Evolutionary conservation across 2,329 filamentous ascomycete species (phyloP).

Genomic region (Pseudogymnoascus sp.): DNA sequence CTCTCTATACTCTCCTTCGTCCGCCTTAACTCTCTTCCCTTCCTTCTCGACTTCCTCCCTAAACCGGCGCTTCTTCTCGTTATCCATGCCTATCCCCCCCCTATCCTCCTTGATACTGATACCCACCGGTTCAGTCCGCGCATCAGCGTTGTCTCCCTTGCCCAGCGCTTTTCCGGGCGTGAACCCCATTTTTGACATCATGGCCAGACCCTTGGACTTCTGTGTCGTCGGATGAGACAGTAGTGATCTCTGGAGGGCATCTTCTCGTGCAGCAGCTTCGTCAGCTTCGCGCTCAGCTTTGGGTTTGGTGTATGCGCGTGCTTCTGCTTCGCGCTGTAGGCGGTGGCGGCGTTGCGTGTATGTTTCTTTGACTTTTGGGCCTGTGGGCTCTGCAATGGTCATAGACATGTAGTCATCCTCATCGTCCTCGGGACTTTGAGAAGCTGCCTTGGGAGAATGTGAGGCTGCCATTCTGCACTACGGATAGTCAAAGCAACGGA

Average conservation of each 20-base stretch:
- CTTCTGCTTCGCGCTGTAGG: conserved; percentile 54
- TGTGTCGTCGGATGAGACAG: conserved; percentile 48
- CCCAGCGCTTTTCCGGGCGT: conserved; percentile 68
- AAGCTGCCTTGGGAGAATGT: neutral
- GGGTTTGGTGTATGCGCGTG: conserved; percentile 61
- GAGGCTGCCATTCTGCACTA: neutral
- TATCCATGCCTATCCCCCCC: conserved; percentile 76
- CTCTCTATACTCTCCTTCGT: conserved; percentile 67
- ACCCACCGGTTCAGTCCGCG: conserved; percentile 62
- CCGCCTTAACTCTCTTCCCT: conserved; percentile 53
- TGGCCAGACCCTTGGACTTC: conserved; percentile 79
- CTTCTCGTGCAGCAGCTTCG: conserved; percentile 64
- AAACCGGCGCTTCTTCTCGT: conserved; percentile 71
- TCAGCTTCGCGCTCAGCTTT: conserved; percentile 77
- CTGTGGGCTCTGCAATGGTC: conserved; percentile 64
- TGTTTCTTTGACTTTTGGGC: conserved; percentile 46
- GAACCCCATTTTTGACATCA: conserved; percentile 97
- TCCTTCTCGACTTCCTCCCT: conserved; percentile 53
- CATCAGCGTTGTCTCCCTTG: conserved; percentile 39
- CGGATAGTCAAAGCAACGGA: neutral
- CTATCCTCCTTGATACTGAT: conserved; percentile 71
- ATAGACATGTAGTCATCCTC: conserved; percentile 98
- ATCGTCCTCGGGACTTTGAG: conserved; percentile 34
- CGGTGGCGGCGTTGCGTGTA: conserved; percentile 46
- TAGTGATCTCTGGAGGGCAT: conserved; percentile 66